Conservation (phyloP, 192 early-diverging fungal species). For the Coemansia guatemalensis region DNA sequence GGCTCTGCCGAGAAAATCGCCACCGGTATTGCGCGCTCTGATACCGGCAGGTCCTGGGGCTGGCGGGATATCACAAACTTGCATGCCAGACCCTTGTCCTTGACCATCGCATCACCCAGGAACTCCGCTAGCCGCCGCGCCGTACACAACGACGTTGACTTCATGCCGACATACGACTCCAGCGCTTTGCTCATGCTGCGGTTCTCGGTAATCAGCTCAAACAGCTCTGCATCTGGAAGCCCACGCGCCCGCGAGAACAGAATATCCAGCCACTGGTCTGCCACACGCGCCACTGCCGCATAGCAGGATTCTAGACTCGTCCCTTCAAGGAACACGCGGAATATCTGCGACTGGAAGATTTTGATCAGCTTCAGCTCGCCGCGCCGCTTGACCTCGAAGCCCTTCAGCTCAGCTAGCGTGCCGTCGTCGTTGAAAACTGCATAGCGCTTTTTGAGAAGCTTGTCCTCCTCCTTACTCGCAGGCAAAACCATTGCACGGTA, state of each 20-base stretch:
- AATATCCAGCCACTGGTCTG: conserved; percentile 95
- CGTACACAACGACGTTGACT: conserved; percentile 93
- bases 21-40: conserved; percentile 92
- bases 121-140: conserved; percentile 95
- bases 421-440: conserved; percentile 98
- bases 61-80: conserved; percentile 90
- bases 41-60: conserved; percentile 81
- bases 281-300: conserved; percentile 79
- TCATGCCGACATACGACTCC: conserved; percentile 91
- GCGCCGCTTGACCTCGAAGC: conserved; percentile 98
- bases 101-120: conserved; percentile 96
- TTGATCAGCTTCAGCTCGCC: conserved; percentile 99
- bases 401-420: conserved; percentile 92
- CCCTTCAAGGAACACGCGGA: conserved; percentile 91
- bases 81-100: conserved; percentile 94
- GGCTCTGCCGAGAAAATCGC: conserved; percentile 90
- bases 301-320: conserved; percentile 86
- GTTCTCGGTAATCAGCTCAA: conserved; percentile 97
- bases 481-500: conserved; percentile 98
- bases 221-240: conserved; percentile 82
- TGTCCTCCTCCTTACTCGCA: conserved; percentile 91
- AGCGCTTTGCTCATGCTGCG: conserved; percentile 93
- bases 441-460: conserved; percentile 96
- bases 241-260: conserved; percentile 80
- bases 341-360: conserved; percentile 94